Evolutionary conservation across 495 filamentous ascomycete genomes (phyloP).

Genomic region (Xylaria bambusicola): DNA sequence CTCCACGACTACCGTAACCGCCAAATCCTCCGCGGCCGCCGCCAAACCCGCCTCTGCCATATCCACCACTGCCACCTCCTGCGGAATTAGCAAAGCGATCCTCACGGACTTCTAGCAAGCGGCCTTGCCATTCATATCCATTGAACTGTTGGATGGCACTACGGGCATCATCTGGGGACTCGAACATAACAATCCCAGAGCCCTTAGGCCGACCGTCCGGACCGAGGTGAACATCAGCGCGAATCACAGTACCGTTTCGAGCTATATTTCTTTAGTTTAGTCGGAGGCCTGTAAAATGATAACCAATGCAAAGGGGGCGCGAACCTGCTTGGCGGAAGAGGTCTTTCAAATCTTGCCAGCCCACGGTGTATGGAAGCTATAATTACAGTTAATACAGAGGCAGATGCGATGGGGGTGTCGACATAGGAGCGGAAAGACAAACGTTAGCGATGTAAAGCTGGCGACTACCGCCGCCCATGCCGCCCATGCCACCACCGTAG

Average conservation of each 20-base stretch:
- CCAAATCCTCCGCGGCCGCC: conserved; percentile 61
- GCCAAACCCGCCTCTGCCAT: conserved; percentile 56
- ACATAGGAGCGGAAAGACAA: conserved; percentile 56
- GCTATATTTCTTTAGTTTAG: conserved; percentile 34
- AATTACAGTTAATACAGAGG: conserved; percentile 40
- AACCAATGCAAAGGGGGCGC: conserved; percentile 36
- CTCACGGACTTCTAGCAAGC: conserved; percentile 89
- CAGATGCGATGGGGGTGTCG: conserved; percentile 18
- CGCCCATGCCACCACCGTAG: conserved; percentile 40
- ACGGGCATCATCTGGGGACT: conserved; percentile 88
- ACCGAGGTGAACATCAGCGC: conserved; percentile 92
- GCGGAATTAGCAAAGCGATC: conserved; percentile 81
- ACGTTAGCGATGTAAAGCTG: conserved; percentile 99
- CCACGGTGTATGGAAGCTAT: conserved; percentile 94
- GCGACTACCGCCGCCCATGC: conserved; percentile 57
- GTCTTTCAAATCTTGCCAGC: conserved; percentile 99
- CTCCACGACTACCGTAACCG: conserved; percentile 51
- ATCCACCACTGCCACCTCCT: conserved; percentile 54
- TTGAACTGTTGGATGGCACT: conserved; percentile 97
- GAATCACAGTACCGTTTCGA: conserved; percentile 79
- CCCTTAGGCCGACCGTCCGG: conserved; percentile 93
- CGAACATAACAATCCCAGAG: conserved; percentile 95
- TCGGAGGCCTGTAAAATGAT: neutral
- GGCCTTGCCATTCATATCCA: conserved; percentile 97
- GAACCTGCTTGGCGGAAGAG: conserved; percentile 97